Evolutionary conservation across 148 eudicot species (phyloP).

Genomic region (Silene uniflora): DNA sequence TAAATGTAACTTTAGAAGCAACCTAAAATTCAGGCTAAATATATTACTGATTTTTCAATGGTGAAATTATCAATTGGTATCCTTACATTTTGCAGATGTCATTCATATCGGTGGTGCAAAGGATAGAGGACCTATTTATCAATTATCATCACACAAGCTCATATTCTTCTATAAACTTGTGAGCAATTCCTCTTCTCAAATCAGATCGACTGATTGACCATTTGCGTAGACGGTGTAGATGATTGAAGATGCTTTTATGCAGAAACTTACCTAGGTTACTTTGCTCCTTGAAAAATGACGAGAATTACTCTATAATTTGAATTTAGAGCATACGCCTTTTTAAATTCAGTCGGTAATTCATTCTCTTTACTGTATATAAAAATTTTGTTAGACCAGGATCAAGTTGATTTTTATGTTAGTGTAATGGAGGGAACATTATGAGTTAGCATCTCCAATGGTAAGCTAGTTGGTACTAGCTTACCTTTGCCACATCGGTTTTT

Average conservation of each 20-base stretch:
- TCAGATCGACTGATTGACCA: neutral
- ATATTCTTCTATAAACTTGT: constrained; percentile 79
- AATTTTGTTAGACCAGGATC: no score
- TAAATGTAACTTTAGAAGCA: no score
- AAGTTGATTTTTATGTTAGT: no score
- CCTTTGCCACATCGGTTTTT: no score
- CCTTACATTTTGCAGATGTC: constrained; percentile 44
- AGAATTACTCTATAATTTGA: neutral
- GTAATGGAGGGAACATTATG: no score
- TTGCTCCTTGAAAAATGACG: neutral
- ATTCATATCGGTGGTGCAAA: constrained; percentile 48
- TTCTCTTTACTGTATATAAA: no score
- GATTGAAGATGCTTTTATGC: constrained; percentile 2
- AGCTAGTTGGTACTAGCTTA: no score
- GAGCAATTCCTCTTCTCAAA: constrained; percentile 22
- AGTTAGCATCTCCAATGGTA: no score
- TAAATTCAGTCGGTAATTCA: no score
- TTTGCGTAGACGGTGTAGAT: constrained; percentile 2
- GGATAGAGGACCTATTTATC: constrained; percentile 83
- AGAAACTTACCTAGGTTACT: neutral
- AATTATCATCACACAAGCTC: constrained; percentile 63
- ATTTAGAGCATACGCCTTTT: no score
- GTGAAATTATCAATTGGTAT: neutral
- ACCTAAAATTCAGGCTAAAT: no score
- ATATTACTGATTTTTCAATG: neutral